phyloP scores from a whole-genome alignment of 768 basidiomycete species.

The Hypholoma fasciculare region DNA sequence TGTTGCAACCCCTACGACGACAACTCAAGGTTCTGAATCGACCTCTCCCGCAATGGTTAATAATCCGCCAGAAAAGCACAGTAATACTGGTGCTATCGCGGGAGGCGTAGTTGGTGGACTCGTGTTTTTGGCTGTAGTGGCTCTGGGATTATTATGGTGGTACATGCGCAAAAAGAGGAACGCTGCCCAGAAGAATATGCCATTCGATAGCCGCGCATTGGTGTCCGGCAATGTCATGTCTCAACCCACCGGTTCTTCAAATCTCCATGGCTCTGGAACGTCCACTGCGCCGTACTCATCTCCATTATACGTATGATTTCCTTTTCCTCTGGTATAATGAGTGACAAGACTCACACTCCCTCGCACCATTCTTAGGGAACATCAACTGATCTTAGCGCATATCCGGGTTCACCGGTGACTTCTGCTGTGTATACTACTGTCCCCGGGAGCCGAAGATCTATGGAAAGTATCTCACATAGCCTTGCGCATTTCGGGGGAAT shows the following conservation, averaged over 20 bases:
- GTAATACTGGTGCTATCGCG: slow-evolving; percentile 57
- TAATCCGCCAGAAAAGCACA: background rate
- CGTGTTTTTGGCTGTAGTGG: slow-evolving; percentile 39
- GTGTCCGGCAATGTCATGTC: slow-evolving; percentile 16
- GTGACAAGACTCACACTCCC: background rate
- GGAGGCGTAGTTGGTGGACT: slow-evolving; percentile 61
- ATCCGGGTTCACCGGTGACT: slow-evolving; percentile 23
- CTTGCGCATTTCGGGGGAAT: slow-evolving; percentile 16
- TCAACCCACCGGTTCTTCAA: slow-evolving; percentile 3
- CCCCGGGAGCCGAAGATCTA: slow-evolving; percentile 23
- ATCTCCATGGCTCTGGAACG: background rate
- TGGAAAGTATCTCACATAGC: slow-evolving; percentile 28
- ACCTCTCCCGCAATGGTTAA: background rate
- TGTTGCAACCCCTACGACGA: slow-evolving; percentile 1
- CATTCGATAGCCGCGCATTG: slow-evolving; percentile 24
- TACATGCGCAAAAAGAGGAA: slow-evolving; percentile 25
- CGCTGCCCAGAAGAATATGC: slow-evolving; percentile 17
- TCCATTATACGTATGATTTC: slow-evolving; percentile 15
- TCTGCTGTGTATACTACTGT: slow-evolving; percentile 31
- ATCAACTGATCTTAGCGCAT: slow-evolving; percentile 20
- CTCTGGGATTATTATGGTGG: slow-evolving; percentile 39
- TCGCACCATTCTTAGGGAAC: slow-evolving; percentile 11
- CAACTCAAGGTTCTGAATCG: slow-evolving; percentile 1
- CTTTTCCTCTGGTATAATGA: background rate
- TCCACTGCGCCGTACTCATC: slow-evolving; percentile 12